These are phyloP conservation scores for Exophiala bonariae DNA, from an alignment of 2,329 filamentous ascomycete genomes.

Conservation along the genomic window DNA sequence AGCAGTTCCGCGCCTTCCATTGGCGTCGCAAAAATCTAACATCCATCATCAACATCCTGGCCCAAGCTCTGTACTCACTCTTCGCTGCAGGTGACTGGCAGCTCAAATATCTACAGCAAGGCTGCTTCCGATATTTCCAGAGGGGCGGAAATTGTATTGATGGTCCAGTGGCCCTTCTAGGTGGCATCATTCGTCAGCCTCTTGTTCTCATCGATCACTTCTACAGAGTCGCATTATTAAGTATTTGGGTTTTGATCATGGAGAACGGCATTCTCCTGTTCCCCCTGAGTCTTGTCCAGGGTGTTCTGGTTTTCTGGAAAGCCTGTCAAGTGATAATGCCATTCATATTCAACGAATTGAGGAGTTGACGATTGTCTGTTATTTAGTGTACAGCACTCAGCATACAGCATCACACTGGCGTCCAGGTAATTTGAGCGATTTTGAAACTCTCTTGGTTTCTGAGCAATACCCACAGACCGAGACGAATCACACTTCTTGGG, in stretches of 20 bases:
- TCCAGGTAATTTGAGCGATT: no score
- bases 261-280: conserved; percentile 55
- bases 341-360: conserved; percentile 71
- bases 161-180: conserved; percentile 78
- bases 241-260: conserved; percentile 70
- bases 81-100: conserved; percentile 78
- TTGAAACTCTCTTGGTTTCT: no score
- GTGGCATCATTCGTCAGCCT: conserved; percentile 76
- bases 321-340: conserved; percentile 81
- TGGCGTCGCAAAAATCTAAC: conserved; percentile 81
- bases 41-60: conserved; percentile 95
- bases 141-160: conserved; percentile 69
- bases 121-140: conserved; percentile 92
- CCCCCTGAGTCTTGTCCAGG: conserved; percentile 66
- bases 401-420: no score
- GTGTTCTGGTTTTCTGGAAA: conserved; percentile 72
- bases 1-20: conserved; percentile 75
- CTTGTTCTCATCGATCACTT: conserved; percentile 85
- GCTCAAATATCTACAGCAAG: conserved; percentile 77
- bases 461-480: no score
- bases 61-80: conserved; percentile 85
- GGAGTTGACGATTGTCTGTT: conserved; percentile 29
- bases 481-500: no score
- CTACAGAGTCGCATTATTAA: conserved; percentile 86
- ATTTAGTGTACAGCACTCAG: not conserved